Base-by-base conservation (phyloP, 2,329 filamentous ascomycete genomes). In the Xylariaceae sp. region DNA sequence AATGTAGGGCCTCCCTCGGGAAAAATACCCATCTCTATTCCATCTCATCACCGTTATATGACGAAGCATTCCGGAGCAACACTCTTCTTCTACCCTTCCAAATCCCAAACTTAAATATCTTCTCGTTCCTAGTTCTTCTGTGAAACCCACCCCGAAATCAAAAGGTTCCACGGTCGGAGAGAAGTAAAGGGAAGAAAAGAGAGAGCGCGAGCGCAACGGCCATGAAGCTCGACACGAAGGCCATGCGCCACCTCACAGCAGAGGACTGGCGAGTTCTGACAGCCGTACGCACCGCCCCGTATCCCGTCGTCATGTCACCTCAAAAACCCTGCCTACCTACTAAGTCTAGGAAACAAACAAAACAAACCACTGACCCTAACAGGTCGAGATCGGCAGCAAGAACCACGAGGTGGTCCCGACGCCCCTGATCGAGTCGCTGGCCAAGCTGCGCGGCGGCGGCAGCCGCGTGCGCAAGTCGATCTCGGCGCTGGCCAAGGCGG, bases 381-480 rank as follows among this genome's bases (percentile, higher is more conserved):
- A 96, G 92, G 90, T 96, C 68, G 95, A 99, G 75, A 87, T 88
- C 76, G 93, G 93, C 70, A 96, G 90, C 75, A 93, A 91, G 74
- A 98, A 98, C 77, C 95, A 99, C 79, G 95, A 99, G 77, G 83
- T 99, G 54, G 93, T 99, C 2, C 95, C 95, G 7, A 98, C 93
- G 14, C 79, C 91, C 3, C 75, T 98, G 62, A 98, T 99, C 64
- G 87, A 89, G 56, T 90, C 91, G 70, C 83, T 96, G 21, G 87
- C 93, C 6, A 89, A 90, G 41, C 84, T 96, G 40, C 87, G 91
- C 53, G 89, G 90, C 54, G 89, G 89, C 51, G 84, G 85, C 63
- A 89, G 83, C 66, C 90, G 90, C 58, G 91, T 96, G 19, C 90
- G 95, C 74, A 90, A 83, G 68, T 89, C 87, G 70, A 98, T 99